Conservation (phyloP, 1,284 basidiomycete species). For the Cutaneotrichosporon sp. region DNA sequence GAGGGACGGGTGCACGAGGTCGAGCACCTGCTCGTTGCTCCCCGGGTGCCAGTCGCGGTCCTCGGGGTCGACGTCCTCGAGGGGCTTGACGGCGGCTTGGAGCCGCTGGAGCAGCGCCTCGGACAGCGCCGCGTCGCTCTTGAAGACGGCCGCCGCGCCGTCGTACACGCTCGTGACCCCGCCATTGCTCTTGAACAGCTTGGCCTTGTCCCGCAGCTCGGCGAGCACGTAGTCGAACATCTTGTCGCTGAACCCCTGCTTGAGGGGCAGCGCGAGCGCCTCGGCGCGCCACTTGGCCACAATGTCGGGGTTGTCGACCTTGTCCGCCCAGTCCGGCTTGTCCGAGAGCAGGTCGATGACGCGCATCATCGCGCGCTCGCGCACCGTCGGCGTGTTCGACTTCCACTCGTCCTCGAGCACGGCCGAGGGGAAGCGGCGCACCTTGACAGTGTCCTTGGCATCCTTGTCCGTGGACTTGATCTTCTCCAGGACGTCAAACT, state of each 20-base stretch:
- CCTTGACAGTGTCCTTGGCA: neutral
- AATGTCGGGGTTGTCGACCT: constrained; percentile 16
- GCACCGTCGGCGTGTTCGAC: constrained; percentile 13
- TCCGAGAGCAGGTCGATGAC: constrained; percentile 20
- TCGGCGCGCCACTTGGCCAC: constrained; percentile 20
- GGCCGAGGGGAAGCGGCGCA: constrained; percentile 12
- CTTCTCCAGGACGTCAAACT: neutral
- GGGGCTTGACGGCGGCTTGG: constrained; percentile 2
- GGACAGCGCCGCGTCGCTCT: constrained; percentile 5
- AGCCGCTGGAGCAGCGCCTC: neutral
- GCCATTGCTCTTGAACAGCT: constrained; percentile 6
- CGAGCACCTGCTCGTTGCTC: constrained; percentile 19
- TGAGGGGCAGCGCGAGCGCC: neutral
- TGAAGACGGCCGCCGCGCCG: constrained; percentile 5
- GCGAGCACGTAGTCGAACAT: constrained; percentile 19
- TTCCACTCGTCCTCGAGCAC: constrained; percentile 11
- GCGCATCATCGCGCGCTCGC: constrained; percentile 20
- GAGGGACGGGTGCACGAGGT: constrained; percentile 23
- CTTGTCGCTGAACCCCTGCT: constrained; percentile 15
- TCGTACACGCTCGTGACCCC: constrained; percentile 13
- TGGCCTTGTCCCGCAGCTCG: constrained; percentile 23
- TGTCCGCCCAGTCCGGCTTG: constrained; percentile 17
- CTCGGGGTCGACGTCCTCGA: constrained; percentile 16
- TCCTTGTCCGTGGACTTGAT: neutral
- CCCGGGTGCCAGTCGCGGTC: constrained; percentile 26